Conservation (phyloP, 176 grass and related monocot species). For the Chloris gayana region DNA sequence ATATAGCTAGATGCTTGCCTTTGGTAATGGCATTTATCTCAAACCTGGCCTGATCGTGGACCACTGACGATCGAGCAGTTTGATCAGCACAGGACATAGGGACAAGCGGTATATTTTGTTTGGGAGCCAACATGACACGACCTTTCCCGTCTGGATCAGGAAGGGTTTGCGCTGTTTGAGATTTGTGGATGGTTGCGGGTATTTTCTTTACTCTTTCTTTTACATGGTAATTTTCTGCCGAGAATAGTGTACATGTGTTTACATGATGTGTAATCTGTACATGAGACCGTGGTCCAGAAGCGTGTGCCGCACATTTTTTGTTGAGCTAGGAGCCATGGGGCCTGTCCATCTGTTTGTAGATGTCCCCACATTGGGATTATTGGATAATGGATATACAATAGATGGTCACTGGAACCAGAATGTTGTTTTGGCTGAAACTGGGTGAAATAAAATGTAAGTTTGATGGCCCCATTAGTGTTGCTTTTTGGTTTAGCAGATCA, state of each 20-base stretch:
- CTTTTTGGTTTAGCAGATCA: neutral
- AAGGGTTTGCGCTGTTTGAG: conserved; percentile 15
- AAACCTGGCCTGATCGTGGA: neutral
- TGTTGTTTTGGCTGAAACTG: conserved; percentile 19
- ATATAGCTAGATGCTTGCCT: neutral
- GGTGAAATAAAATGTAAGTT: conserved; percentile 37
- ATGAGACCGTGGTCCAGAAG: conserved; percentile 38
- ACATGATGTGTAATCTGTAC: conserved; percentile 67
- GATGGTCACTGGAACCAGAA: conserved; percentile 29
- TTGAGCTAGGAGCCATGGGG: conserved; percentile 16
- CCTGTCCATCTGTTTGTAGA: conserved; percentile 17
- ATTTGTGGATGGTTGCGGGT: conserved; percentile 36
- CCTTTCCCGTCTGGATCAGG: conserved; percentile 13
- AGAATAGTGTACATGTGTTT: conserved; percentile 58
- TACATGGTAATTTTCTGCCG: conserved; percentile 30
- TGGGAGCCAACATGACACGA: conserved; percentile 33
- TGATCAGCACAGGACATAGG: conserved; percentile 23
- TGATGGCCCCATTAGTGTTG: neutral
- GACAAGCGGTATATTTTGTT: conserved; percentile 42
- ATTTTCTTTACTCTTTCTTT: conserved; percentile 28
- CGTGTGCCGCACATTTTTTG: conserved; percentile 29
- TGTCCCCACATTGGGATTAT: conserved; percentile 29
- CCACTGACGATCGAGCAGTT: conserved; percentile 13
- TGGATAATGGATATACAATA: conserved; percentile 32
- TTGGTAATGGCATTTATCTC: neutral